Conservation (phyloP, 129 eudicot species). For the Deinandra increscens region DNA sequence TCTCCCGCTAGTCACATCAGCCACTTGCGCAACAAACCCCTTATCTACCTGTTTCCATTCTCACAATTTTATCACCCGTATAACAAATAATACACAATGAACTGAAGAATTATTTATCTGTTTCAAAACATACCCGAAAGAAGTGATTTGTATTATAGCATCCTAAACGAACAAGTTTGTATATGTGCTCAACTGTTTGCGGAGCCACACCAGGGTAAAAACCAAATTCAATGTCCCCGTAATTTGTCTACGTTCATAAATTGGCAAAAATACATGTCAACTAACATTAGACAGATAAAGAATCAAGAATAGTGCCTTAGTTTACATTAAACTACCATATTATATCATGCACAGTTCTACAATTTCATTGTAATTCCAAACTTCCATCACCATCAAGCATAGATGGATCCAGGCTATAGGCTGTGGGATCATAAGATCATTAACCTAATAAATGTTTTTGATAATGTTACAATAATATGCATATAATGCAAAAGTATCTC, state of each 20-base stretch:
- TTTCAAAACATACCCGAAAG: constrained; percentile 62
- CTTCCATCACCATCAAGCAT: not conserved
- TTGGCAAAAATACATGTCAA: not conserved
- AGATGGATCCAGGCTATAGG: not conserved
- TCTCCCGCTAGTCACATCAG: constrained; percentile 87
- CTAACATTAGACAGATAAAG: not conserved
- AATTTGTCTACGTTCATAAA: constrained; percentile 61
- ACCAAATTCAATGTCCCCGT: constrained; percentile 98
- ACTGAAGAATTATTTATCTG: not conserved
- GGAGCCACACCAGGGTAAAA: constrained; percentile 95
- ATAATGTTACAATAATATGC: not conserved
- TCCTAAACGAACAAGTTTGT: constrained; percentile 96
- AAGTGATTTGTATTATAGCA: constrained; percentile 95
- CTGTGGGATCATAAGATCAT: not conserved
- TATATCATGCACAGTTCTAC: not conserved
- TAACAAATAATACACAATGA: constrained; percentile 12
- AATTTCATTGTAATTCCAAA: not conserved
- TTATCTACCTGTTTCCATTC: constrained; percentile 70
- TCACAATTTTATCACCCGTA: constrained; percentile 6
- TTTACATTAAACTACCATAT: not conserved
- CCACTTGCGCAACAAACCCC: constrained; percentile 99
- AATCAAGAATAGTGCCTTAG: not conserved
- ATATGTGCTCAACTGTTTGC: constrained; percentile 86
- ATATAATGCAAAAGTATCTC: not conserved
- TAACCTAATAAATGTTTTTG: not conserved